Evolutionary conservation across 2,329 filamentous ascomycete species (phyloP).

Genomic region (Aureobasidium sp.): DNA sequence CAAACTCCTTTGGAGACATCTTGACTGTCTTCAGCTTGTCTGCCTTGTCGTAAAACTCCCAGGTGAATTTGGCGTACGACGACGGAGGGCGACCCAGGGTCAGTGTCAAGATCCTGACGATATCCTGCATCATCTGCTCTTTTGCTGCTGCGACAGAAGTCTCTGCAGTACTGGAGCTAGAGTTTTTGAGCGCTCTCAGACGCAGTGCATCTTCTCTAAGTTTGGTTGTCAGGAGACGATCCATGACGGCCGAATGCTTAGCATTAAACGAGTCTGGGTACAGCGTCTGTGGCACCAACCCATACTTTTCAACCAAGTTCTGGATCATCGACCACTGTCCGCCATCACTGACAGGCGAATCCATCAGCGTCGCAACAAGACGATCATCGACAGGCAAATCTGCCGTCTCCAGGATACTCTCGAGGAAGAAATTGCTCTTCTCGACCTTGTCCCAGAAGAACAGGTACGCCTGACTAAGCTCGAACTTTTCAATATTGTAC

Average conservation of each 20-base stretch:
- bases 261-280: conserved; percentile 82
- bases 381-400: conserved; percentile 64
- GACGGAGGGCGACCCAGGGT: conserved; percentile 73
- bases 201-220: conserved; percentile 76
- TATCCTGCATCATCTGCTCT: conserved; percentile 68
- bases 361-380: conserved; percentile 63
- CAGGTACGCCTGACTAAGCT: conserved; percentile 80
- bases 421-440: conserved; percentile 83
- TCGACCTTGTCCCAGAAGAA: conserved; percentile 95
- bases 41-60: conserved; percentile 69
- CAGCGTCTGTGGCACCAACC: conserved; percentile 68
- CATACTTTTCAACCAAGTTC: conserved; percentile 80
- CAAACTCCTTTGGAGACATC: conserved; percentile 64
- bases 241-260: conserved; percentile 61
- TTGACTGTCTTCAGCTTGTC: conserved; percentile 57
- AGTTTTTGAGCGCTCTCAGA: conserved; percentile 52
- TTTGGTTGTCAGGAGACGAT: conserved; percentile 71
- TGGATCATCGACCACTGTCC: conserved; percentile 90
- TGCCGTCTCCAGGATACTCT: conserved; percentile 71
- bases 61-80: conserved; percentile 63
- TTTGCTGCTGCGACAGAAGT: conserved; percentile 49
- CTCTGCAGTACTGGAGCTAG: conserved; percentile 31
- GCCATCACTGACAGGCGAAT: conserved; percentile 66
- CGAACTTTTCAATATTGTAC: conserved; percentile 69
- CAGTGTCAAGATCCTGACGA: conserved; percentile 74